A percentile compares a stretch with the other conserved stretches of the same genome.
Conservation (phyloP, 331 rosid species). For the Arachis monticola region DNA sequence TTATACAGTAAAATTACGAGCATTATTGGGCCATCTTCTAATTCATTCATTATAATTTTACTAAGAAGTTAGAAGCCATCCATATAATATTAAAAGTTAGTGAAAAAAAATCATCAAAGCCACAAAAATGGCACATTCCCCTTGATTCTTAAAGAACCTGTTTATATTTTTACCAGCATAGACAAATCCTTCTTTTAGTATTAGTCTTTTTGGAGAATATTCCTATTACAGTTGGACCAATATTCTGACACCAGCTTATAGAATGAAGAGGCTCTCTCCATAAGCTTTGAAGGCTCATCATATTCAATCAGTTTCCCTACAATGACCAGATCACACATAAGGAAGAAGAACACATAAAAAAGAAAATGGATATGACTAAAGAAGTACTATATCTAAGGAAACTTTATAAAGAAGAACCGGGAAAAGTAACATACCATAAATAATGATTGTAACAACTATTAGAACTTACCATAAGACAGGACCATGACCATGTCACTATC, state of each 20-base stretch:
- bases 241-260: conserved; percentile 73
- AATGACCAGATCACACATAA: neutral
- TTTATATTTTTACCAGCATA: too few relatives aligned
- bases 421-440: neutral
- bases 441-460: neutral
- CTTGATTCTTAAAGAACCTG: too few relatives aligned
- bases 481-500: conserved; percentile 85
- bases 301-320: conserved; percentile 68
- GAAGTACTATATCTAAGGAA: neutral
- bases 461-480: conserved; percentile 61
- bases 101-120: too few relatives aligned
- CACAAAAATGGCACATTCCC: too few relatives aligned
- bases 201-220: neutral
- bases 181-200: neutral
- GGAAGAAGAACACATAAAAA: neutral
- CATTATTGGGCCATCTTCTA: too few relatives aligned
- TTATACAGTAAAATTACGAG: too few relatives aligned
- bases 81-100: too few relatives aligned
- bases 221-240: conserved; percentile 61
- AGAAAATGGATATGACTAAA: neutral
- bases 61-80: too few relatives aligned
- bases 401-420: neutral
- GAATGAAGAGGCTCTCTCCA: conserved; percentile 58
- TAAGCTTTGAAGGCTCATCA: conserved; percentile 64
- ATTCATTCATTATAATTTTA: too few relatives aligned